Conservation (phyloP, 129 eudicot species). For the Rutidosis leptorrhynchoides region DNA sequence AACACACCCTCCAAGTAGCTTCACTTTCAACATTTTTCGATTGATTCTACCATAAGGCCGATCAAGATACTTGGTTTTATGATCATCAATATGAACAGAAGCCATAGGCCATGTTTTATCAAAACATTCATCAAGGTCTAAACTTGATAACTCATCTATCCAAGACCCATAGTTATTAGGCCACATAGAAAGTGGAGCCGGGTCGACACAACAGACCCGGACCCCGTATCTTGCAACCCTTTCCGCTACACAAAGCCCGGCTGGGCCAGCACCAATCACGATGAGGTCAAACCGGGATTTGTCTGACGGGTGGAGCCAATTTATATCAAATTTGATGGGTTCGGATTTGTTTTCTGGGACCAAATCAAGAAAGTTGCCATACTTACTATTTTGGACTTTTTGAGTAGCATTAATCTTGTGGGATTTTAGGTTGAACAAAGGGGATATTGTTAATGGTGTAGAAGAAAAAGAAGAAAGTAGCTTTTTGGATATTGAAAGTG, state of each 20-base stretch:
- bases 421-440: slow-evolving; percentile 24
- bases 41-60: slow-evolving; percentile 61
- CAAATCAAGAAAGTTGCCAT: slow-evolving; percentile 62
- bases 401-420: slow-evolving; percentile 14
- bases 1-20: slow-evolving; percentile 53
- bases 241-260: slow-evolving; percentile 72
- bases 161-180: slow-evolving; percentile 81
- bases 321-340: slow-evolving; percentile 39
- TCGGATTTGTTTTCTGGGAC: slow-evolving; percentile 49
- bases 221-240: slow-evolving; percentile 50
- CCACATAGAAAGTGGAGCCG: slow-evolving; percentile 72
- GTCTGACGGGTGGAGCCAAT: slow-evolving; percentile 45
- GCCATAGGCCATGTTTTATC: slow-evolving; percentile 79
- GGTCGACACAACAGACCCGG: slow-evolving; percentile 68
- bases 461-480: slow-evolving; percentile 2
- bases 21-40: slow-evolving; percentile 48
- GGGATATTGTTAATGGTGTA: slow-evolving; percentile 27
- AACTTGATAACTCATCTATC: slow-evolving; percentile 68
- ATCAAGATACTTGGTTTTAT: slow-evolving; percentile 59
- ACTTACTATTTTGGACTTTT: slow-evolving; percentile 39
- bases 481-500: slow-evolving; percentile 17
- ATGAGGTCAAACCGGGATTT: slow-evolving; percentile 47
- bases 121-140: slow-evolving; percentile 62
- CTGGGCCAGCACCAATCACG: slow-evolving; percentile 76
- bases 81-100: slow-evolving; percentile 47